Evolutionary conservation across 78 protist species (phyloP).

Genomic region (Abeoforma whisleri): DNA sequence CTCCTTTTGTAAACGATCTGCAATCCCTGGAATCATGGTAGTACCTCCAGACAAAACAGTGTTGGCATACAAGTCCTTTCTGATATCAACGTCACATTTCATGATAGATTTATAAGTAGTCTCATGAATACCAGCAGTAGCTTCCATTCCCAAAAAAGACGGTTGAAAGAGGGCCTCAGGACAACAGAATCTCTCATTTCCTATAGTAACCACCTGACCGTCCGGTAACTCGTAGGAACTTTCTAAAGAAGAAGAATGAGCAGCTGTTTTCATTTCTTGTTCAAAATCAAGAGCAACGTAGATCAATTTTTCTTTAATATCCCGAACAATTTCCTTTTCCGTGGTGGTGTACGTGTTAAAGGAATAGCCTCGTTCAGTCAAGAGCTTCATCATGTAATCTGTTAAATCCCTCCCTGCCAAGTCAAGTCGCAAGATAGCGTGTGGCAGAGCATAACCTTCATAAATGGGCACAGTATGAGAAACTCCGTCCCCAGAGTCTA

Average conservation of each 20-base stretch:
- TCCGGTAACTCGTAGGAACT: slow-evolving; percentile 63
- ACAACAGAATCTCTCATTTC: slow-evolving; percentile 70
- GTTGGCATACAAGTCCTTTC: slow-evolving; percentile 45
- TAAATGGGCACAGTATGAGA: slow-evolving; percentile 82
- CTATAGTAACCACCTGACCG: slow-evolving; percentile 68
- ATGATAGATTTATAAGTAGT: neutral
- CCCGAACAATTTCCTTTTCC: slow-evolving; percentile 77
- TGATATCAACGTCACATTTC: slow-evolving; percentile 52
- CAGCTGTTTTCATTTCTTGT: slow-evolving; percentile 56
- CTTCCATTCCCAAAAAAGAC: slow-evolving; percentile 58
- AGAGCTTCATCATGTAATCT: slow-evolving; percentile 24
- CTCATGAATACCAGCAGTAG: neutral
- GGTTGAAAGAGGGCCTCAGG: slow-evolving; percentile 85
- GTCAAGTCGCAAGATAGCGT: slow-evolving; percentile 68
- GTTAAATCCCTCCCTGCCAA: slow-evolving; percentile 62
- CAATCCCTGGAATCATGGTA: slow-evolving; percentile 50
- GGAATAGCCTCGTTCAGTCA: slow-evolving; percentile 73
- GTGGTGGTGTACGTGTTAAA: too few species aligned
- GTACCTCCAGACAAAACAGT: slow-evolving; percentile 56
- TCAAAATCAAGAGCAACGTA: slow-evolving; percentile 48
- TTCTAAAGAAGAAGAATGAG: slow-evolving; percentile 43
- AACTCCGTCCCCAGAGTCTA: slow-evolving; percentile 93
- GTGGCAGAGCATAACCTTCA: slow-evolving; percentile 78
- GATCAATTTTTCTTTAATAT: slow-evolving; percentile 60
- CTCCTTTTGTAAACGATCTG: slow-evolving; percentile 48